A percentile compares a stretch with the other conserved stretches of the same genome.
phyloP scores from a whole-genome alignment of 768 basidiomycete species.

The Cystobasidium ongulense region DNA sequence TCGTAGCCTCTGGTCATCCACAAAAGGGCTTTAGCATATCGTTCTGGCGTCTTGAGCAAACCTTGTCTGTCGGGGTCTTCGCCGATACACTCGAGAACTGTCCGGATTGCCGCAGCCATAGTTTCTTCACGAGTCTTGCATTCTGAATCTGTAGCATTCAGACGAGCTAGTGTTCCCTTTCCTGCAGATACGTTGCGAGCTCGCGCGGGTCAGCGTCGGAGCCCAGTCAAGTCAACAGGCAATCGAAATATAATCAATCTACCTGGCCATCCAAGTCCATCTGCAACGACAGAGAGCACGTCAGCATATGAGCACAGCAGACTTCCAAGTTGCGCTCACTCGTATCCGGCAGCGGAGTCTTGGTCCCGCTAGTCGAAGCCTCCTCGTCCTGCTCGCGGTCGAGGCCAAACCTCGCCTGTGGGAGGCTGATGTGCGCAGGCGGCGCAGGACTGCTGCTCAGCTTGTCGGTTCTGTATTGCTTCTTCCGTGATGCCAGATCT shows the following conservation, averaged over 20 bases:
- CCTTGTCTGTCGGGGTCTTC: constrained; percentile 97
- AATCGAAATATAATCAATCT: not conserved
- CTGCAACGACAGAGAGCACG: not conserved
- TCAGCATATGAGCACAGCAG: not conserved
- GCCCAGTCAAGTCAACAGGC: not conserved
- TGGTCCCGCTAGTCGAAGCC: constrained; percentile 1
- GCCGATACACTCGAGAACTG: constrained; percentile 91
- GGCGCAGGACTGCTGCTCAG: constrained; percentile 25
- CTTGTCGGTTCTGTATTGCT: not conserved
- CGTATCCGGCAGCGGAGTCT: constrained; percentile 22
- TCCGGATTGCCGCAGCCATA: constrained; percentile 74
- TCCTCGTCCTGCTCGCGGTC: not conserved
- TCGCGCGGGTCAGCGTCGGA: not conserved
- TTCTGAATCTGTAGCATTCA: constrained; percentile 34
- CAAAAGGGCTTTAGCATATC: constrained; percentile 92
- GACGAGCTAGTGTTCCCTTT: constrained; percentile 37
- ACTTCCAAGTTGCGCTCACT: not conserved
- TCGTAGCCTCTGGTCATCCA: constrained; percentile 99
- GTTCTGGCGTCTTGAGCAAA: constrained; percentile 77
- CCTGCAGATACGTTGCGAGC: constrained; percentile 22
- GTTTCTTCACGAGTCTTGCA: constrained; percentile 48
- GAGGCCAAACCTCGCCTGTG: not conserved
- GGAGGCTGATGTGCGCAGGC: not conserved
- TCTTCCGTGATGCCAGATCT: constrained; percentile 18
- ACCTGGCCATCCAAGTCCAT: constrained; percentile 43